Conservation (phyloP, 2,329 filamentous ascomycete species). For the Sodiomyces alkalinus region DNA sequence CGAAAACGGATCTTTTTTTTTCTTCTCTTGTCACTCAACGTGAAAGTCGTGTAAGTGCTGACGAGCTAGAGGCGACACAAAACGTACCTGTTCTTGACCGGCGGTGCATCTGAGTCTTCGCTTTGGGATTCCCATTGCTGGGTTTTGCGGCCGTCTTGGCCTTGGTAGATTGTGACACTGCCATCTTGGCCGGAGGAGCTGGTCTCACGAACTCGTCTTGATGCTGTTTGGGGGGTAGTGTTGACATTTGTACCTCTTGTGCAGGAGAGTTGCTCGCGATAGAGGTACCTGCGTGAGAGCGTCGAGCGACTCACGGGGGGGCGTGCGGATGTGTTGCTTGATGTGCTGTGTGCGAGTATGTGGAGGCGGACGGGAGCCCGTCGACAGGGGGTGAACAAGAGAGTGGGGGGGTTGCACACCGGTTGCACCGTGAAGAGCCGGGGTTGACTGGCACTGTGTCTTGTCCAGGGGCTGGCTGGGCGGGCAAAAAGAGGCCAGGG, state of each 20-base stretch:
- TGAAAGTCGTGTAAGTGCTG: slow-evolving; percentile 8
- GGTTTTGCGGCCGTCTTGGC: slow-evolving; percentile 41
- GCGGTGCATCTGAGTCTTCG: slow-evolving; percentile 77
- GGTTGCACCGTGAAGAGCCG: slow-evolving; percentile 2
- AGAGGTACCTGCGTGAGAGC: slow-evolving; percentile 25
- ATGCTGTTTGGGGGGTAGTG: slow-evolving; percentile 43
- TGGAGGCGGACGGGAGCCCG: slow-evolving; percentile 7
- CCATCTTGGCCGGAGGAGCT: slow-evolving; percentile 40
- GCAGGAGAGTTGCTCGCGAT: slow-evolving; percentile 9
- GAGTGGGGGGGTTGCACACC: slow-evolving; percentile 4
- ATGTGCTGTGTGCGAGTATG: slow-evolving; percentile 4
- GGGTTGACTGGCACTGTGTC: slow-evolving; percentile 1
- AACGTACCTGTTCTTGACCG: slow-evolving; percentile 81
- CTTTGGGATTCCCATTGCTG: slow-evolving; percentile 40
- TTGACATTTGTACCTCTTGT: slow-evolving; percentile 46
- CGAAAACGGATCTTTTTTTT: not conserved
- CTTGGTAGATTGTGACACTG: slow-evolving; percentile 43
- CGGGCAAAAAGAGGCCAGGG: slow-evolving; percentile 6
- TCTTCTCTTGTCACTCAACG: too few species aligned
- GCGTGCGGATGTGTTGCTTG: slow-evolving; percentile 3
- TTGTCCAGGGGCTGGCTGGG: not conserved
- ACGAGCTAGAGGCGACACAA: too few species aligned
- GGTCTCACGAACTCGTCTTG: slow-evolving; percentile 27
- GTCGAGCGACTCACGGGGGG: slow-evolving; percentile 13
- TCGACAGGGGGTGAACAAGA: slow-evolving; percentile 6